These are phyloP conservation scores for Pleurotus sapidus DNA, from an alignment of 768 basidiomycete genomes.

Conservation along the genomic window DNA sequence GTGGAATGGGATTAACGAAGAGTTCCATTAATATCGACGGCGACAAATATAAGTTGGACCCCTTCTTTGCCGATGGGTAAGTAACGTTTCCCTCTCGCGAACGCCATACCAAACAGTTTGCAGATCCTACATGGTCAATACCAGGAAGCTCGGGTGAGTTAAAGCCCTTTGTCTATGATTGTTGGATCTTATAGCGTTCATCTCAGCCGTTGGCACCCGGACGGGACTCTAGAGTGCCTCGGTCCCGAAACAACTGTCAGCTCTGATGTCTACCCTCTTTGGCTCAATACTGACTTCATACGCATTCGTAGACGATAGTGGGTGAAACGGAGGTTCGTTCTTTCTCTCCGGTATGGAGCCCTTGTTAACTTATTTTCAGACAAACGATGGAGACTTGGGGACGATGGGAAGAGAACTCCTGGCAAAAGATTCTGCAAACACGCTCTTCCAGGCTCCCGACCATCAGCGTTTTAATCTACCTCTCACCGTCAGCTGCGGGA, in stretches of 20 bases:
- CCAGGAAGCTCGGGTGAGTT: conserved; percentile 46
- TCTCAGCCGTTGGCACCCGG: conserved; percentile 37
- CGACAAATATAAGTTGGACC: conserved; percentile 49
- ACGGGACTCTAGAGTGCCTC: conserved; percentile 55
- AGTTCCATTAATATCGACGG: conserved; percentile 55
- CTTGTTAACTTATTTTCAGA: not conserved
- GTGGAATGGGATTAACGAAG: conserved; percentile 50
- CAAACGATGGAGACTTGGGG: too few species aligned
- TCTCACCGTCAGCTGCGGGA: too few species aligned
- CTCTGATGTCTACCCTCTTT: too few species aligned
- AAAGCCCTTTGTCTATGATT: not conserved
- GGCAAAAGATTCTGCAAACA: not conserved
- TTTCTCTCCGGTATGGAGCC: not conserved
- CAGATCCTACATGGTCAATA: conserved; percentile 58
- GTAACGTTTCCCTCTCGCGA: not conserved
- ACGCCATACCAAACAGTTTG: conserved; percentile 18
- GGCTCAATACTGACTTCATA: too few species aligned
- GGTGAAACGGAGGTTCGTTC: too few species aligned
- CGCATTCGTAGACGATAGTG: too few species aligned
- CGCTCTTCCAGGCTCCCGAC: not conserved
- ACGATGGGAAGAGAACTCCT: not conserved
- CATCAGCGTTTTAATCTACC: not conserved
- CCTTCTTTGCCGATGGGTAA: conserved; percentile 40
- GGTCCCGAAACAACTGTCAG: conserved; percentile 21
- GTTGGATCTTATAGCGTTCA: not conserved